A percentile compares a stretch with the other conserved stretches of the same genome.
Conservation (phyloP, 2,329 filamentous ascomycete genomes). For the Aspergillus jensenii region DNA sequence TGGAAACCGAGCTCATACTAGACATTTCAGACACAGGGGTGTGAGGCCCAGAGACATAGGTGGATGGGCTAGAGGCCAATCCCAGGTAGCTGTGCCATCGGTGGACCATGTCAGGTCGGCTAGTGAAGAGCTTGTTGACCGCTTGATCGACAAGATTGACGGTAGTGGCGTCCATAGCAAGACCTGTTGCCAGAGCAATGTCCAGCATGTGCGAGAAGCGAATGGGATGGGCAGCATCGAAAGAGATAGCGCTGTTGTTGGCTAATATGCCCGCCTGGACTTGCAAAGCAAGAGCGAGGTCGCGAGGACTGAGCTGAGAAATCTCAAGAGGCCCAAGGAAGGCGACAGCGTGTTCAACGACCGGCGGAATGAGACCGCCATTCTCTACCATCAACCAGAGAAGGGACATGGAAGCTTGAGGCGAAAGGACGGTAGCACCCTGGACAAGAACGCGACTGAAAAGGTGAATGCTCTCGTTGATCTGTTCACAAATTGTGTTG, state of each 20-base stretch:
- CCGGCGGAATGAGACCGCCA: slow-evolving; percentile 59
- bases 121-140: slow-evolving; percentile 52
- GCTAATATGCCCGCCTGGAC: slow-evolving; percentile 55
- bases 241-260: slow-evolving; percentile 37
- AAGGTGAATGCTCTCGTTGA: slow-evolving; percentile 81
- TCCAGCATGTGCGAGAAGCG: slow-evolving; percentile 64
- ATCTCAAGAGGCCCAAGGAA: slow-evolving; percentile 61
- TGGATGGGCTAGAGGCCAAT: slow-evolving; percentile 45
- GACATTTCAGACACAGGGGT: slow-evolving; percentile 49
- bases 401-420: slow-evolving; percentile 58
- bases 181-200: slow-evolving; percentile 52
- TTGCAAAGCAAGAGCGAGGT: slow-evolving; percentile 60
- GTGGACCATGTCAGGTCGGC: slow-evolving; percentile 46
- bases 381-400: slow-evolving; percentile 67
- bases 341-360: slow-evolving; percentile 61
- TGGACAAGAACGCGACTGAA: slow-evolving; percentile 59
- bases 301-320: slow-evolving; percentile 51
- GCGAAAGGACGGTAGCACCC: slow-evolving; percentile 51
- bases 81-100: slow-evolving; percentile 60
- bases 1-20: slow-evolving; percentile 57
- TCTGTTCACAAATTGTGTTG: slow-evolving; percentile 68
- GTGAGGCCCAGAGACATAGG: slow-evolving; percentile 42
- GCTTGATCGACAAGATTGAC: slow-evolving; percentile 59
- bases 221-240: slow-evolving; percentile 58
- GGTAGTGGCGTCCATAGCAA: slow-evolving; percentile 57